phyloP scores from a whole-genome alignment of 352 stramenopile genomes.

The Phytophthora tentaculata region DNA sequence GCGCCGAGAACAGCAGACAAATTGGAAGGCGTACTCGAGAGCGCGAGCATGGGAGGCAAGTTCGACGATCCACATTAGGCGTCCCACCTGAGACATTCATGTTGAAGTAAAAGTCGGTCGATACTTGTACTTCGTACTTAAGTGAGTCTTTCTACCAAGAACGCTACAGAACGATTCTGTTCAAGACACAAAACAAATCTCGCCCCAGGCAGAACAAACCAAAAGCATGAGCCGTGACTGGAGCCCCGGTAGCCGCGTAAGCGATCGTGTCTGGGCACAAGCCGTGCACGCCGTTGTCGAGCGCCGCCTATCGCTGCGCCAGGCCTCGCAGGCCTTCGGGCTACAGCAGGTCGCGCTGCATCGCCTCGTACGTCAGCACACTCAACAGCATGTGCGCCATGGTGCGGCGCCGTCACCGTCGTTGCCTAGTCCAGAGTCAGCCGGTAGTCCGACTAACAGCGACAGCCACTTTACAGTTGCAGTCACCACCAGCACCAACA shows the following conservation, averaged over 20 bases:
- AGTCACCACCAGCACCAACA: not conserved
- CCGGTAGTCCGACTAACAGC: slow-evolving; percentile 12
- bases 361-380: slow-evolving; percentile 55
- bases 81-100: no score
- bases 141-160: slow-evolving; percentile 1
- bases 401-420: not conserved
- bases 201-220: slow-evolving; percentile 8
- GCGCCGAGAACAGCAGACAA: no score
- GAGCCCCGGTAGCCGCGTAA: slow-evolving; percentile 24
- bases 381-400: slow-evolving; percentile 21
- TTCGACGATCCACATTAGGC: no score
- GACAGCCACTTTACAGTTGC: slow-evolving; percentile 11
- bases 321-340: slow-evolving; percentile 63
- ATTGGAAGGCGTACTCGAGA: no score
- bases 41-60: no score
- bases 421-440: not conserved
- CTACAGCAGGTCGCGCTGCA: slow-evolving; percentile 73
- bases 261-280: slow-evolving; percentile 65
- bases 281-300: slow-evolving; percentile 71
- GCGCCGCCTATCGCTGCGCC: slow-evolving; percentile 65
- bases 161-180: slow-evolving; percentile 5
- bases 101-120: not conserved
- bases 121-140: slow-evolving; percentile 12
- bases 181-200: slow-evolving; percentile 7
- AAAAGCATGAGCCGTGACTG: slow-evolving; percentile 10